A percentile compares a stretch with the other conserved stretches of the same genome.
Conservation (phyloP, 345 rosid genomes). For the Citrus cavaleriei region DNA sequence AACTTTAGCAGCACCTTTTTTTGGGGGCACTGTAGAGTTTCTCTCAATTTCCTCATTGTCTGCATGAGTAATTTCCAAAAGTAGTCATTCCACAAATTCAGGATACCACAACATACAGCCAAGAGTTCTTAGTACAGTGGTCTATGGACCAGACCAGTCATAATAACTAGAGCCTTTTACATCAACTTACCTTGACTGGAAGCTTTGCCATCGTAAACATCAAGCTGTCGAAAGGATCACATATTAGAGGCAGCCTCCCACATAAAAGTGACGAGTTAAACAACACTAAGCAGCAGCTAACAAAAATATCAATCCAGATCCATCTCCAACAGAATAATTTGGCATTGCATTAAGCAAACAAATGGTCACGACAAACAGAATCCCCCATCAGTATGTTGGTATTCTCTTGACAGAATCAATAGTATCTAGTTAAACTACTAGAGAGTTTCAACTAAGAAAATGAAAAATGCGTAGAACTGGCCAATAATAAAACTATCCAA, state of each 20-base stretch:
- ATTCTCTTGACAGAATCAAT: neutral
- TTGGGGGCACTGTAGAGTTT: slow-evolving; percentile 34
- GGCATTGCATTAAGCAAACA: neutral
- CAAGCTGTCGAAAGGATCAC: slow-evolving; percentile 55
- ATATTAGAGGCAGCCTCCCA: neutral
- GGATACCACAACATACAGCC: neutral
- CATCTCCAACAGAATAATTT: neutral
- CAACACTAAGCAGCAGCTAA: neutral
- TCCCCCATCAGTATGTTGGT: neutral
- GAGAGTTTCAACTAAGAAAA: neutral
- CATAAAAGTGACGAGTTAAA: neutral
- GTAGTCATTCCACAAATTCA: neutral
- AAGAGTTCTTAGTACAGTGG: neutral
- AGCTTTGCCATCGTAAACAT: slow-evolving; percentile 76
- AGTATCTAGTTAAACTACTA: neutral
- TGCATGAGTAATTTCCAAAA: slow-evolving; percentile 17
- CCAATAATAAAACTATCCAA: neutral
- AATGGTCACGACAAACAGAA: neutral
- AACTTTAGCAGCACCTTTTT: slow-evolving; percentile 38
- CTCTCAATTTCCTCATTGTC: slow-evolving; percentile 43
- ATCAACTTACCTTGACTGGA: slow-evolving; percentile 57
- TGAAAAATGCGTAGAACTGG: neutral
- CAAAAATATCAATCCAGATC: neutral
- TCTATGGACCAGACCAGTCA: neutral
- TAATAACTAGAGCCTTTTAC: neutral